Evolutionary conservation across 2,329 filamentous ascomycete species (phyloP).

Genomic region (Volutella citrinella): DNA sequence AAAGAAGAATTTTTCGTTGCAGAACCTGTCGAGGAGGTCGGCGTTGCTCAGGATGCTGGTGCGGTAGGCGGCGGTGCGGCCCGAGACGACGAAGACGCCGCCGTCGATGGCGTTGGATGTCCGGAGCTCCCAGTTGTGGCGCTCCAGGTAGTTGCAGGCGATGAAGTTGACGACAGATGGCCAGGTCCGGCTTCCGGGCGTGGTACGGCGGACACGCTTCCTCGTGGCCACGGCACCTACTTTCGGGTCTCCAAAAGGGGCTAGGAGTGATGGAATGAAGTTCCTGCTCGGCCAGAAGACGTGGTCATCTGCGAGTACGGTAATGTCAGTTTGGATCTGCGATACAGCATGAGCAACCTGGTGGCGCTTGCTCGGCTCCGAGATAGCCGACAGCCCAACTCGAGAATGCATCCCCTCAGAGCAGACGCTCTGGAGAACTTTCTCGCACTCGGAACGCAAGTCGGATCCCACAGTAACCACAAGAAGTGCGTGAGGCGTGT

Average conservation of each 20-base stretch:
- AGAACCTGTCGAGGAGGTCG: slow-evolving; percentile 42
- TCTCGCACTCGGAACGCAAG: slow-evolving; percentile 18
- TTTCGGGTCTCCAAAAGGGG: slow-evolving; percentile 39
- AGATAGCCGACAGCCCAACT: slow-evolving; percentile 30
- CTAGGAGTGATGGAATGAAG: slow-evolving; percentile 42
- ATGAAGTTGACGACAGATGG: slow-evolving; percentile 50
- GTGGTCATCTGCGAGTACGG: slow-evolving; percentile 50
- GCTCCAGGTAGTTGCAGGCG: slow-evolving; percentile 56
- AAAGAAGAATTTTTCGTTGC: slow-evolving; percentile 49
- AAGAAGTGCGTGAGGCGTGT: slow-evolving; percentile 36
- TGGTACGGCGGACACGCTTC: slow-evolving; percentile 47
- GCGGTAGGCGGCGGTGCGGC: slow-evolving; percentile 51
- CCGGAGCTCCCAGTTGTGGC: slow-evolving; percentile 61
- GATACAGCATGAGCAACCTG: slow-evolving; percentile 43
- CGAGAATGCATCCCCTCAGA: slow-evolving; percentile 9
- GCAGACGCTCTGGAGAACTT: slow-evolving; percentile 8
- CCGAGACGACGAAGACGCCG: slow-evolving; percentile 56
- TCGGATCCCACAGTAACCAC: slow-evolving; percentile 43
- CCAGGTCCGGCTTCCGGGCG: slow-evolving; percentile 23
- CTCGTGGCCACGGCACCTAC: slow-evolving; percentile 56
- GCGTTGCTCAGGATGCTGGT: slow-evolving; percentile 45
- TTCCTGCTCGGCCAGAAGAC: slow-evolving; percentile 43
- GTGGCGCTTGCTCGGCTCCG: slow-evolving; percentile 43
- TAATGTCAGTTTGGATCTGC: slow-evolving; percentile 37
- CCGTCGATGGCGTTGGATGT: slow-evolving; percentile 56